Conservation (phyloP, 2,329 filamentous ascomycete species). For the Pyrenophora tritici-repentis region DNA sequence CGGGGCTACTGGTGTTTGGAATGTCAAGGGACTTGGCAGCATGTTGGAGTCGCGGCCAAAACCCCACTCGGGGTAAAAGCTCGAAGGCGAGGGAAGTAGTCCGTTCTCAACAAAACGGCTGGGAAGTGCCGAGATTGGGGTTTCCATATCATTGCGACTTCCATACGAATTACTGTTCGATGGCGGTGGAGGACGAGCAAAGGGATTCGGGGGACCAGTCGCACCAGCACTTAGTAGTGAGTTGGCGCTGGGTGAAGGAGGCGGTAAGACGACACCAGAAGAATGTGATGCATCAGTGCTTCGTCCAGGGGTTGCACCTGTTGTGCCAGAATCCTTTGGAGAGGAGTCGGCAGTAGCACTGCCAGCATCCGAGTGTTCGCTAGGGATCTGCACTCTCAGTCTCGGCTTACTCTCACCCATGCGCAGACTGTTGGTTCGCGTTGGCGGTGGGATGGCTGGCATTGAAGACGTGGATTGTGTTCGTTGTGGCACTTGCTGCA, state of each 20-base stretch:
- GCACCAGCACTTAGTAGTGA: slow-evolving; percentile 88
- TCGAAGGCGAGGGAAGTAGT: slow-evolving; percentile 86
- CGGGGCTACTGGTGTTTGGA: slow-evolving; percentile 74
- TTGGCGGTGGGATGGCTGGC: slow-evolving; percentile 73
- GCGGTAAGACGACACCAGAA: slow-evolving; percentile 79
- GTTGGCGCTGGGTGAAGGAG: slow-evolving; percentile 87
- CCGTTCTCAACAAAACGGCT: slow-evolving; percentile 88
- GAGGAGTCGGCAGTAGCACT: slow-evolving; percentile 74
- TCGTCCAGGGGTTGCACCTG: slow-evolving; percentile 62
- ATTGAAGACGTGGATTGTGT: slow-evolving; percentile 65
- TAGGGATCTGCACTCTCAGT: slow-evolving; percentile 92
- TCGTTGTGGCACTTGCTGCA: slow-evolving; percentile 52
- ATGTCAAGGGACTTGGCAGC: slow-evolving; percentile 88
- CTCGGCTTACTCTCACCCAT: slow-evolving; percentile 74
- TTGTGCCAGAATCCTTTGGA: slow-evolving; percentile 65
- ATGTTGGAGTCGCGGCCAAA: slow-evolving; percentile 81
- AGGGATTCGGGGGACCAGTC: slow-evolving; percentile 91
- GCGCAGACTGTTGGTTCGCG: slow-evolving; percentile 71
- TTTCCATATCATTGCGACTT: slow-evolving; percentile 59
- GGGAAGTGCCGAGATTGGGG: slow-evolving; percentile 91
- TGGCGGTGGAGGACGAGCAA: slow-evolving; percentile 83
- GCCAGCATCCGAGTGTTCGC: slow-evolving; percentile 80
- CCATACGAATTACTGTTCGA: slow-evolving; percentile 56
- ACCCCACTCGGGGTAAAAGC: slow-evolving; percentile 91
- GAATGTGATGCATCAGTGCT: slow-evolving; percentile 62